Base-by-base conservation (phyloP, 2,329 filamentous ascomycete genomes). In the Alternaria metachromatica region DNA sequence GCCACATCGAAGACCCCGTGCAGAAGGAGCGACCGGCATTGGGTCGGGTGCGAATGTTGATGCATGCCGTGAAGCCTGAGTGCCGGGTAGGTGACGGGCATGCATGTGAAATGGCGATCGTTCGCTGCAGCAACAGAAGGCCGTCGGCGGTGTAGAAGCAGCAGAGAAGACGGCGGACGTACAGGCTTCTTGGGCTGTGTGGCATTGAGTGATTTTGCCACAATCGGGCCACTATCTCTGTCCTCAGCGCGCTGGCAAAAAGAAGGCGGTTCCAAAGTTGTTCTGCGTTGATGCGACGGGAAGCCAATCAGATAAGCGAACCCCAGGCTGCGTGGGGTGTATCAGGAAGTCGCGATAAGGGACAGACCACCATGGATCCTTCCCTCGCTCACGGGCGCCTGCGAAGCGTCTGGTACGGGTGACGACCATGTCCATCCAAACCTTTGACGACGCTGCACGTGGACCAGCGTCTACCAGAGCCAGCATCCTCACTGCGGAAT, bases 281-380 rank as follows among this genome's bases (percentile, higher is more conserved):
- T 66, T 65, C 43, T 63, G 60, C 49, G 53, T 43, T 54, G 58
- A 62, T 56, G 65, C 57, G 57, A 53, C 41, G 37, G 33, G 48
- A 41, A 50, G 43, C 72, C 67, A 74, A 73, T 71, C 59, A 71
- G 46, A 50, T 58, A 50, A 25, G 49, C 46, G 46, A 37, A 48
- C 18, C 43, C 49, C 28, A 58, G 49, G 33, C 46, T 44, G 65
- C 72, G 72, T 74, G 72, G 72, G 70, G 70, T 70, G 61, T 58
- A 63, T 68, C 68, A 63, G 56, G 59, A 63, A 53, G 55, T 55
- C 18, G 68, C 67, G 72, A 74, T 74, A 74, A 74, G 72, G 60
- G 62, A 56, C 51, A 21, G 49, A 25, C 30, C 48, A 54, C 30
- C 48, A 54, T 57, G 53, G 54, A 54, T 18, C 15, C n/a, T 55